Conservation (phyloP, 805 yeast genomes). For the Wickerhamomyces kurtzmanii region DNA sequence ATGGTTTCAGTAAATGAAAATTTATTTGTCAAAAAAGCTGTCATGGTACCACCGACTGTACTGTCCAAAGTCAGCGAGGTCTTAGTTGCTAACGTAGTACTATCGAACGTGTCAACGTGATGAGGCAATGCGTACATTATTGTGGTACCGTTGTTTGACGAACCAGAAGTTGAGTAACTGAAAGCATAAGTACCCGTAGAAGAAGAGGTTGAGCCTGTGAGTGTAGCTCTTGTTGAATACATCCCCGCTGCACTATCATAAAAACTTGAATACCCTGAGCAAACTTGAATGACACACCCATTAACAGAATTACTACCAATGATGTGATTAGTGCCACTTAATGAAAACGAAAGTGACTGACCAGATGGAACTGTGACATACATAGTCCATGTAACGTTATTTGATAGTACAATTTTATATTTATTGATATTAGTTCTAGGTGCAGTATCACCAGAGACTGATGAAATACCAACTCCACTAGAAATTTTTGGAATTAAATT, state of each 20-base stretch:
- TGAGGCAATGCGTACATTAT: slow-evolving; percentile 64
- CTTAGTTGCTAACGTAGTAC: slow-evolving; percentile 16
- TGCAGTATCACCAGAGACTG: slow-evolving; percentile 28
- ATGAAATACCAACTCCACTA: slow-evolving; percentile 58
- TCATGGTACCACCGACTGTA: slow-evolving; percentile 37
- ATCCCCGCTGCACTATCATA: slow-evolving; percentile 59
- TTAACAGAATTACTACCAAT: slow-evolving; percentile 32
- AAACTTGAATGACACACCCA: slow-evolving; percentile 51
- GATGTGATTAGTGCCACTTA: slow-evolving; percentile 25
- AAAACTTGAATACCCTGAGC: slow-evolving; percentile 31
- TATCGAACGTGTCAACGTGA: slow-evolving; percentile 36
- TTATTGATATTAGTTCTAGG: slow-evolving; percentile 36
- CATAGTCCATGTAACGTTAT: slow-evolving; percentile 56
- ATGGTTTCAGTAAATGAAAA: slow-evolving; percentile 32
- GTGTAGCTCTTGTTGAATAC: slow-evolving; percentile 37
- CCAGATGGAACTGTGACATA: slow-evolving; percentile 42
- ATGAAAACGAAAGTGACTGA: slow-evolving; percentile 20
- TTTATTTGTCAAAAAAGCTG: slow-evolving; percentile 30
- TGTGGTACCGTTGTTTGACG: slow-evolving; percentile 30
- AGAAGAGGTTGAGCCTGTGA: slow-evolving; percentile 31
- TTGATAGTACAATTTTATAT: slow-evolving; percentile 43
- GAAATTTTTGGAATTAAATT: slow-evolving; percentile 41
- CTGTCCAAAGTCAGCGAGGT: slow-evolving; percentile 33
- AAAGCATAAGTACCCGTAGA: slow-evolving; percentile 31
- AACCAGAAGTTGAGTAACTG: slow-evolving; percentile 32